phyloP scores from a whole-genome alignment of 257 asterid genomes.

The Anisodus tanguticus region DNA sequence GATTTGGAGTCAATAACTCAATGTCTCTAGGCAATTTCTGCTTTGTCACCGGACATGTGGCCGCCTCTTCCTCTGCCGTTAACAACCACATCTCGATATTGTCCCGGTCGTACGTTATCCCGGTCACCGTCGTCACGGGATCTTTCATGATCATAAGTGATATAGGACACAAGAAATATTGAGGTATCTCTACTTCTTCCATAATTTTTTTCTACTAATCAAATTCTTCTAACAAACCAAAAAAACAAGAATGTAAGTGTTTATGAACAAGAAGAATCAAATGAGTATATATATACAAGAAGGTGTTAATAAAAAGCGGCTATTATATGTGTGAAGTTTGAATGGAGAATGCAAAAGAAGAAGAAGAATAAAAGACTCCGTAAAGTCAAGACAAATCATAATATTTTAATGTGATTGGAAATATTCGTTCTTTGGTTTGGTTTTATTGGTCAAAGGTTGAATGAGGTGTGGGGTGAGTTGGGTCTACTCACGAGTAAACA shows the following conservation, averaged over 20 bases:
- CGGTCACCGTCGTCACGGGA: slow-evolving; percentile 61
- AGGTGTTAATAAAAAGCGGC: slow-evolving; percentile 52
- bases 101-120: slow-evolving; percentile 72
- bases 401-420: not conserved
- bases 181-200: slow-evolving; percentile 56
- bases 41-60: slow-evolving; percentile 65
- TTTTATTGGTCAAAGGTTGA: slow-evolving; percentile 21
- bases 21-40: slow-evolving; percentile 43
- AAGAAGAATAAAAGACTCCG: not conserved
- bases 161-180: slow-evolving; percentile 65
- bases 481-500: slow-evolving; percentile 21
- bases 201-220: slow-evolving; percentile 9
- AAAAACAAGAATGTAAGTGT: slow-evolving; percentile 9
- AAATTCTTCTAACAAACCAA: not conserved
- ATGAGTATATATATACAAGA: not conserved
- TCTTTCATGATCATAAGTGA: slow-evolving; percentile 76
- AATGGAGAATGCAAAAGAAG: slow-evolving; percentile 32
- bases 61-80: slow-evolving; percentile 33
- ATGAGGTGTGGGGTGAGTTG: not conserved
- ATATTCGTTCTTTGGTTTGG: not conserved
- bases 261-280: slow-evolving; percentile 11
- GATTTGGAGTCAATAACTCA: slow-evolving; percentile 62
- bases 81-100: slow-evolving; percentile 65
- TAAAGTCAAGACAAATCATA: not conserved
- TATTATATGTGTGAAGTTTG: slow-evolving; percentile 31